Evolutionary conservation across 805 yeast species (phyloP), one percentile per base, ranked within the genome.

Genomic region (Pichia rugopelliculosa): DNA sequence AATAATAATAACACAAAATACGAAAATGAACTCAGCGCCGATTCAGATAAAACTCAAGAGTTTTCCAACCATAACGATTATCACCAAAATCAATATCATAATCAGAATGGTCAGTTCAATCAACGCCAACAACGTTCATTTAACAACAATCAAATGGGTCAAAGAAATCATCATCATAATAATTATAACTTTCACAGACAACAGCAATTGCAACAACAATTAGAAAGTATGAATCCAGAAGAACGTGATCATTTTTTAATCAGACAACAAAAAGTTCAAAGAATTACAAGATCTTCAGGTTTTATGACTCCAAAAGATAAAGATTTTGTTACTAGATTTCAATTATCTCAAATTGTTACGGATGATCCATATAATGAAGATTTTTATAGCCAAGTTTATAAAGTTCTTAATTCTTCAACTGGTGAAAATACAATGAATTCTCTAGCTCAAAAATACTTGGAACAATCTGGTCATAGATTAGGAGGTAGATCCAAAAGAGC

Each of bases 281-380:
- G 84, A 53, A 86, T 88, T 58, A 74, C 85, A 61, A 81, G 79
- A 59, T 87, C 83, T 69, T 85, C 93, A 25, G 97, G 97, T 53
- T 79, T 93, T 53, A 93, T 93, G 99, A 87, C 89, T 59, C 96
- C 96, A 49, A 86, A 91, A 70, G 99, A 93, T 66, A 90, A 90
- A 69, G 96, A 91, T 68, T 89, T 87, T 61, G 91, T 93, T 43
- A 88, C 96, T 39, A 78, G 97, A 63, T 83, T 90, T 61, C 99
- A 93, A 68, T 75, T 93, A 53, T 88, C 96, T 43, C 96, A 90
- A 65, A 85, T 93, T 67, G 96, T 93, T 43, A 86, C 96, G 11
- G 97, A 90, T 48, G 98, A 93, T 67, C 99, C 99, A 13, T 87
- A 86, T 66, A 88, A 87, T 60, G 99, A 93, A 67, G 99, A 93